These are phyloP conservation scores for Pestalotiopsis sp. DNA, from an alignment of 2,329 filamentous ascomycete genomes.

Conservation along the genomic window DNA sequence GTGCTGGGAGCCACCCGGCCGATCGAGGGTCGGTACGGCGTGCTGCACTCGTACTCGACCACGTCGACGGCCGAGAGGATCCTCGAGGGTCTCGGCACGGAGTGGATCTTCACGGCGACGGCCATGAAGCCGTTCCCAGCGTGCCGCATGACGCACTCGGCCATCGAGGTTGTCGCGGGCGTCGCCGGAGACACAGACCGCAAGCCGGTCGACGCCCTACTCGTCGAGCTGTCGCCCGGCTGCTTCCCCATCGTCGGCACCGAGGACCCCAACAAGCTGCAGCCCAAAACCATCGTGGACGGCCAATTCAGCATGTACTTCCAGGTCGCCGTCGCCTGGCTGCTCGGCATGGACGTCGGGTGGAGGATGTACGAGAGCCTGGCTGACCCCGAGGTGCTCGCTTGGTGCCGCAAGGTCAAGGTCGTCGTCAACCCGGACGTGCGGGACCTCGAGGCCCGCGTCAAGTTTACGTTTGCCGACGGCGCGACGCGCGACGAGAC, in stretches of 20 bases:
- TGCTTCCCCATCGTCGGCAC: conserved; percentile 25
- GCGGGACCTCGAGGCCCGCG: conserved; percentile 17
- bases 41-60: conserved; percentile 24
- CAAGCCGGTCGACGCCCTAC: conserved; percentile 19
- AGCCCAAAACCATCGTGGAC: conserved; percentile 29
- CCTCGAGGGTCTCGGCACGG: conserved; percentile 19
- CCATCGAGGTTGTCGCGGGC: conserved; percentile 26
- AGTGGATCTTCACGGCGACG: conserved; percentile 26
- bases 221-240: conserved; percentile 22
- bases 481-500: conserved; percentile 18
- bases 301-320: conserved; percentile 33
- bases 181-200: conserved; percentile 16
- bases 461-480: conserved; percentile 20
- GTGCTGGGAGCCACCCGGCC: conserved; percentile 24
- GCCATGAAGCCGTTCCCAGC: conserved; percentile 29
- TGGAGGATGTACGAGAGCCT: conserved; percentile 29
- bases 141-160: conserved; percentile 30
- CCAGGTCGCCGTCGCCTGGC: conserved; percentile 29
- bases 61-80: conserved; percentile 19
- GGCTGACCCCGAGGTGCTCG: conserved; percentile 19
- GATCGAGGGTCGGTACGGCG: conserved; percentile 27
- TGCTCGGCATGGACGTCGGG: conserved; percentile 24
- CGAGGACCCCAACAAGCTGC: conserved; percentile 24
- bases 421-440: conserved; percentile 19
- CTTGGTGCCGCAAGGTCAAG: conserved; percentile 23